Evolutionary conservation across 306 rosid genomes (phyloP).

Genomic region (Leucaena leucocephala): DNA sequence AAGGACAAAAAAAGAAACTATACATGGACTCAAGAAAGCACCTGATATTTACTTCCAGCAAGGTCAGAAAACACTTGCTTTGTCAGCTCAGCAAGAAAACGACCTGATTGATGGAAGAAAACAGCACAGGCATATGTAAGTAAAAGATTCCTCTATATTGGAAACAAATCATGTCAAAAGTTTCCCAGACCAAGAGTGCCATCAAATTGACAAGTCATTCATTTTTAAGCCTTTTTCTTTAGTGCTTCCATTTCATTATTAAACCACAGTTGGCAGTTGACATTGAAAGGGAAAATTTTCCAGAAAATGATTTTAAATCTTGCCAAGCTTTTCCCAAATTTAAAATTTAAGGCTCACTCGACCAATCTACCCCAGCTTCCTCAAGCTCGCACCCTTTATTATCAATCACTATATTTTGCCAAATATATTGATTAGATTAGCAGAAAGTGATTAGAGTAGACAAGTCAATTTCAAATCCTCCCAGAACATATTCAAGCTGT

Average conservation of each 20-base stretch:
- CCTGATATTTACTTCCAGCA: constrained; percentile 94
- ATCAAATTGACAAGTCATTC: constrained; percentile 1
- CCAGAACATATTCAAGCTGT: constrained; percentile 9
- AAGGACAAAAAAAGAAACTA: background rate
- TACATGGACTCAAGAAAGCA: constrained; percentile 39
- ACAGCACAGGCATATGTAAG: constrained; percentile 24
- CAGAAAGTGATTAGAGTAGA: constrained; percentile 22
- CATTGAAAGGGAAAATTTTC: background rate
- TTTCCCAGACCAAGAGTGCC: background rate
- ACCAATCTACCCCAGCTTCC: background rate
- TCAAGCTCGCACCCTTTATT: background rate
- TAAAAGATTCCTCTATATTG: constrained; percentile 7
- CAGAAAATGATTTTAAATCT: background rate
- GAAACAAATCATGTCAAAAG: constrained; percentile 3
- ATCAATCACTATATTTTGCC: background rate
- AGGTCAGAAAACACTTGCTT: constrained; percentile 94
- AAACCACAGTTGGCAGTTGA: background rate
- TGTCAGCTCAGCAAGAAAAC: constrained; percentile 87
- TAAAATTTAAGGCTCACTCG: background rate
- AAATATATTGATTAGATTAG: constrained; percentile 14
- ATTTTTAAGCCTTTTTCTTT: background rate
- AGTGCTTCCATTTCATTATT: constrained; percentile 14
- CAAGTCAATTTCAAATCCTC: background rate
- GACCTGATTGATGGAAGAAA: constrained; percentile 55
- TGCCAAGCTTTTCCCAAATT: background rate